Percentiles rank a stretch among this genome's conserved stretches.
Conservation (phyloP, 106 monocot genomes). For the Dioscorea alata region DNA sequence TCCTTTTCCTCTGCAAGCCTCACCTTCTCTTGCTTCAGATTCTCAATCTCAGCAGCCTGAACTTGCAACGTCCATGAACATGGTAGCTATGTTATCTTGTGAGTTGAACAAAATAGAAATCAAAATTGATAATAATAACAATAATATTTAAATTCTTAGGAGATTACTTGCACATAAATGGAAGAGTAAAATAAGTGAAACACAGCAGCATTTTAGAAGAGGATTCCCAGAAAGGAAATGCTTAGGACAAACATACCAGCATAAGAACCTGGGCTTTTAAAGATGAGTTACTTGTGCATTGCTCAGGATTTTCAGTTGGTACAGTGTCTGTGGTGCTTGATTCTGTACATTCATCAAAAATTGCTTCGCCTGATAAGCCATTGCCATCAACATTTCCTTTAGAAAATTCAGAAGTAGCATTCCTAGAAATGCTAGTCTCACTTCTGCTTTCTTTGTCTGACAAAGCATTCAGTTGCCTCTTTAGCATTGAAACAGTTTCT, state of each 20-base stretch:
- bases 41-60: constrained; percentile 93
- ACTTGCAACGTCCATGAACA: not conserved
- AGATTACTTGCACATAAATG: not conserved
- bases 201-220: too few relatives aligned
- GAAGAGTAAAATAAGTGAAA: not conserved
- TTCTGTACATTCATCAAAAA: constrained; percentile 10
- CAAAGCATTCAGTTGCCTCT: constrained; percentile 52
- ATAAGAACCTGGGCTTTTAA: constrained; percentile 77
- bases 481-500: constrained; percentile 53
- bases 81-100: not conserved
- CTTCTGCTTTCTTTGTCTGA: constrained; percentile 12
- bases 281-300: constrained; percentile 19
- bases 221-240: not conserved
- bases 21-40: constrained; percentile 76
- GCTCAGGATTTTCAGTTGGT: constrained; percentile 22
- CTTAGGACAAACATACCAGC: constrained; percentile 37
- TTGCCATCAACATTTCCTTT: constrained; percentile 14
- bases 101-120: not conserved
- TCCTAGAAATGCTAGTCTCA: constrained; percentile 16
- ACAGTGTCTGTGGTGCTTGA: constrained; percentile 12
- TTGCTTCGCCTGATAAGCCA: constrained; percentile 17
- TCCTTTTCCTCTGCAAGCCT: constrained; percentile 83
- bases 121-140: not conserved
- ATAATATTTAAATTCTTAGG: not conserved
- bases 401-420: constrained; percentile 12